Conservation (phyloP, 2,329 filamentous ascomycete genomes). For the Trichocomaceae sp. region DNA sequence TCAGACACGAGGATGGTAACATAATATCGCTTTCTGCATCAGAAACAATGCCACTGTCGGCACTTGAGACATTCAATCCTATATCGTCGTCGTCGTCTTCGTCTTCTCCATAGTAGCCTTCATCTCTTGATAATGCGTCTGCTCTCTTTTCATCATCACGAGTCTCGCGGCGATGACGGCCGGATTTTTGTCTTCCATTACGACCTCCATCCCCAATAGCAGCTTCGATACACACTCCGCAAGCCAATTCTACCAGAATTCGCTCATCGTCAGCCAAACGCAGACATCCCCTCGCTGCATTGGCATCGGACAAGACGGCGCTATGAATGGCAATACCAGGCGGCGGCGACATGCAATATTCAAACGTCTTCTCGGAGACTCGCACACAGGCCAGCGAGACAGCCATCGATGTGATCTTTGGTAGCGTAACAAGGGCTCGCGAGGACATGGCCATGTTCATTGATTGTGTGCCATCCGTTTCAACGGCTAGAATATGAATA, state of each 20-base stretch:
- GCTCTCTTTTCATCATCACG: not conserved
- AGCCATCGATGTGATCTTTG: constrained; percentile 67
- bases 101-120: constrained; percentile 18
- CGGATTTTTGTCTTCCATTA: constrained; percentile 6
- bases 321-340: constrained; percentile 49
- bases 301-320: constrained; percentile 63
- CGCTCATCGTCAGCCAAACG: constrained; percentile 75
- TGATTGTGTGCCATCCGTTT: constrained; percentile 68
- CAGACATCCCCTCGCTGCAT: constrained; percentile 71
- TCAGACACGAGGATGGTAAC: constrained; percentile 41
- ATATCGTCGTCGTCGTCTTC: constrained; percentile 24
- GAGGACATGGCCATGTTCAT: constrained; percentile 54
- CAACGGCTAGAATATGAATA: constrained; percentile 60
- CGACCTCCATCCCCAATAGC: constrained; percentile 30
- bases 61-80: not conserved
- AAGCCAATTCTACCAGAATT: constrained; percentile 75
- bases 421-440: constrained; percentile 56
- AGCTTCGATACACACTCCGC: constrained; percentile 67
- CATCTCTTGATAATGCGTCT: constrained; percentile 7
- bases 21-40: constrained; percentile 8
- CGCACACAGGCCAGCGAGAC: constrained; percentile 65
- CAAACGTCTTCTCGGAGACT: constrained; percentile 63
- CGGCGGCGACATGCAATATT: constrained; percentile 49
- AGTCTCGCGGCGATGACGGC: not conserved
- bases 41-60: constrained; percentile 9